A percentile compares a stretch with the other conserved stretches of the same genome.
phyloP scores from a whole-genome alignment of 495 filamentous ascomycete species.

The Aspergillus taichungensis region DNA sequence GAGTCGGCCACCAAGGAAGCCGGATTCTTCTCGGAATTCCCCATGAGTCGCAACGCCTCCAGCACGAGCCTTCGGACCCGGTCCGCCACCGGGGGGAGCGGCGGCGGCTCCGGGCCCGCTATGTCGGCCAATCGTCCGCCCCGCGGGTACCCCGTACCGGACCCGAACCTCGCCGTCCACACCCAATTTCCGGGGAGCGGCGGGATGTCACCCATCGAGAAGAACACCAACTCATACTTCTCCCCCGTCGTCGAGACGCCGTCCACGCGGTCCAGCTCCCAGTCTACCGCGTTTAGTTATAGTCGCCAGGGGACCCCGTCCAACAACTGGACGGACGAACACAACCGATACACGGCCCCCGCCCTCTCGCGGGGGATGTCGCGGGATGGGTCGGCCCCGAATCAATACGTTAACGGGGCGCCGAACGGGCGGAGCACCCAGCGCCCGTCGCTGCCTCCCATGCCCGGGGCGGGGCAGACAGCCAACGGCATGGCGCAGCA shows the following conservation, averaged over 20 bases:
- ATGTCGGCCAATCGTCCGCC: constrained; percentile 47
- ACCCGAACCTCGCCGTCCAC: constrained; percentile 59
- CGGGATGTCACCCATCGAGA: constrained; percentile 43
- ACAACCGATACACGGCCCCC: constrained; percentile 77
- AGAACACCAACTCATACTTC: constrained; percentile 72
- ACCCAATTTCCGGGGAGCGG: constrained; percentile 50
- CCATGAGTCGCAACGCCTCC: constrained; percentile 69
- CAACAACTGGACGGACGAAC: constrained; percentile 55
- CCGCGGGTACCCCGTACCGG: constrained; percentile 54
- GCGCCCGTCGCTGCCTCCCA: constrained; percentile 74
- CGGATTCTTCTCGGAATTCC: constrained; percentile 39
- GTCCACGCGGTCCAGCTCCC: constrained; percentile 76
- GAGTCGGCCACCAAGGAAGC: constrained; percentile 51
- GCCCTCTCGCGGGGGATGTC: constrained; percentile 72
- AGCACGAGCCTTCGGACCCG: constrained; percentile 72
- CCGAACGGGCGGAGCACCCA: constrained; percentile 59
- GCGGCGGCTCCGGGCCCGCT: constrained; percentile 31
- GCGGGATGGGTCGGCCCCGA: constrained; percentile 58
- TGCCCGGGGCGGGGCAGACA: constrained; percentile 51
- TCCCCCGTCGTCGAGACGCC: constrained; percentile 82
- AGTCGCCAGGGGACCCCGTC: constrained; percentile 59
- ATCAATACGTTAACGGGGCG: constrained; percentile 41
- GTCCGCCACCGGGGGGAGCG: constrained; percentile 69
- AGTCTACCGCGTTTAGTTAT: constrained; percentile 62
- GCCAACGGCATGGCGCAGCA: constrained; percentile 43